Evolutionary conservation across 331 rosid genomes (phyloP).

Genomic region (Saraca asoca): DNA sequence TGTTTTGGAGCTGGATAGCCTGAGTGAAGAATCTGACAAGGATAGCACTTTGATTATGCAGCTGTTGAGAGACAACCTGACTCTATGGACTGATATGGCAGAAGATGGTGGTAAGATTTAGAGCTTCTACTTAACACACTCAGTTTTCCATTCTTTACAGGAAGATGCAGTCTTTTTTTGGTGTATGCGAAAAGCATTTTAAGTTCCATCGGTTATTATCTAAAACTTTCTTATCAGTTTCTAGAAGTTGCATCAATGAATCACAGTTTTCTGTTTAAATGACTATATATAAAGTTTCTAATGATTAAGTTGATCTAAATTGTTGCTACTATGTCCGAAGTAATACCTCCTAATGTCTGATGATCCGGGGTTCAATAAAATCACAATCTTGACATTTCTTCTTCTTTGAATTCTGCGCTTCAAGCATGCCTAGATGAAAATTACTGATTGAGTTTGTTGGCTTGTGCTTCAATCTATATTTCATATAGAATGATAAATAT

Average conservation of each 20-base stretch:
- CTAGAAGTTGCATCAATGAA: neutral
- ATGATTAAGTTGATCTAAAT: neutral
- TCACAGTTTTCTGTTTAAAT: neutral
- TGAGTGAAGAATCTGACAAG: slow-evolving; percentile 68
- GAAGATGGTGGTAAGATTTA: slow-evolving; percentile 46
- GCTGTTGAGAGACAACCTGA: slow-evolving; percentile 65
- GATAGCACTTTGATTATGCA: slow-evolving; percentile 76
- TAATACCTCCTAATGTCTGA: neutral
- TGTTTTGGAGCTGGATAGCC: slow-evolving; percentile 58
- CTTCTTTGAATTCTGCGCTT: too few species aligned
- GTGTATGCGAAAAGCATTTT: neutral
- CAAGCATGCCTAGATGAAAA: too few species aligned
- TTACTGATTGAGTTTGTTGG: too few species aligned
- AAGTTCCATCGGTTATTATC: neutral
- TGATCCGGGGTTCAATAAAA: neutral
- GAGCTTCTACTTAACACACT: neutral
- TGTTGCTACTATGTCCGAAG: neutral
- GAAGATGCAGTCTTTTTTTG: neutral
- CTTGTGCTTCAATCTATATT: too few species aligned
- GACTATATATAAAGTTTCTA: neutral
- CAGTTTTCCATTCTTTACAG: slow-evolving; percentile 6
- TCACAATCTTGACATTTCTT: neutral
- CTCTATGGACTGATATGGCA: slow-evolving; percentile 62
- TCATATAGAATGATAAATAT: too few species aligned
- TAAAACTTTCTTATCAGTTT: neutral